phyloP scores from a whole-genome alignment of 306 rosid genomes.

The Cucurbita maxima region DNA sequence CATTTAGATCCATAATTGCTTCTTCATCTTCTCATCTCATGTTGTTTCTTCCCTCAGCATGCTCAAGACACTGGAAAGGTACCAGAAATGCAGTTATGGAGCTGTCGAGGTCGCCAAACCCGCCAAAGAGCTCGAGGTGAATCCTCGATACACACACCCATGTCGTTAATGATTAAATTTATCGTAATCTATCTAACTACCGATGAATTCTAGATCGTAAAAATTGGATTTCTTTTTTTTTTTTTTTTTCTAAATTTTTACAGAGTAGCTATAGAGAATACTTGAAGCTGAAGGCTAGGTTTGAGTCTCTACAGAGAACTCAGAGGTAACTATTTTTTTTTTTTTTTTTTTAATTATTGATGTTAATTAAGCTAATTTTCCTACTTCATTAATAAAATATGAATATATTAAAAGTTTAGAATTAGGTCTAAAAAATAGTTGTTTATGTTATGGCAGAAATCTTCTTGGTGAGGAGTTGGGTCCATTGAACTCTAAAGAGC shows the following conservation, averaged over 20 bases:
- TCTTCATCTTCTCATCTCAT: not conserved
- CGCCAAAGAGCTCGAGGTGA: conserved; percentile 86
- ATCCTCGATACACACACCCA: not conserved
- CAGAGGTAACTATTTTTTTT: conserved; percentile 45
- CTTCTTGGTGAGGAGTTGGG: conserved; percentile 94
- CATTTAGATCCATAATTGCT: not conserved
- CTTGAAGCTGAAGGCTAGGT: conserved; percentile 70
- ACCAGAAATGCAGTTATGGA: conserved; percentile 92
- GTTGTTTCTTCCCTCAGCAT: conserved; percentile 12
- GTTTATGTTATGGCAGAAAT: conserved; percentile 27
- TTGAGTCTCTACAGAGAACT: conserved; percentile 81
- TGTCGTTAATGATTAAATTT: not conserved
- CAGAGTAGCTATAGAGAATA: conserved; percentile 92
- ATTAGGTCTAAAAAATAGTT: not conserved
- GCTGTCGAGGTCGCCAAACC: conserved; percentile 76
- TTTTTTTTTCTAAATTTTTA: too few species aligned
- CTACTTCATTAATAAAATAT: not conserved
- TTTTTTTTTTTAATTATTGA: not conserved
- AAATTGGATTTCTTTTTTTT: too few species aligned
- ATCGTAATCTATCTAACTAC: not conserved
- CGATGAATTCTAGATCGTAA: too few species aligned
- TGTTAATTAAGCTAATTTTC: not conserved
- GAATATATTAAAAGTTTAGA: not conserved
- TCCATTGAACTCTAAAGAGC: conserved; percentile 71
- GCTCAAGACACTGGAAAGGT: conserved; percentile 46